These are phyloP conservation scores for Aureobasidium uvarum DNA, from an alignment of 2,329 filamentous ascomycete species.

Conservation along the genomic window DNA sequence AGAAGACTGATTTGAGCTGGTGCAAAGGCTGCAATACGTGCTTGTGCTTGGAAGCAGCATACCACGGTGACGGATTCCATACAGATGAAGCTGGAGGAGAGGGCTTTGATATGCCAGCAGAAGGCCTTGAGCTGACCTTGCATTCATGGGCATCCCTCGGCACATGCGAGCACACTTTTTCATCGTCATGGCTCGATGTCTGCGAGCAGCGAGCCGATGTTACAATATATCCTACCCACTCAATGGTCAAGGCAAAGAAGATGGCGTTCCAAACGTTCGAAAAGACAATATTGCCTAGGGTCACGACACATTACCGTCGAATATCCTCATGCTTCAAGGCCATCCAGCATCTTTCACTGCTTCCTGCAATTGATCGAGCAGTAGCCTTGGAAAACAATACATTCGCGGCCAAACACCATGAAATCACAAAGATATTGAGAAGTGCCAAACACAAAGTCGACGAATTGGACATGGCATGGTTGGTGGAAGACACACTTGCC, in stretches of 20 bases:
- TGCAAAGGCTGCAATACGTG: background rate
- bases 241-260: background rate
- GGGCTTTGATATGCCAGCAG: too few species aligned
- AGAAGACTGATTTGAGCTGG: background rate
- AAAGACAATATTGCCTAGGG: background rate
- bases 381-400: background rate
- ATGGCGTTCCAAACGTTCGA: background rate
- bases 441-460: too few species aligned
- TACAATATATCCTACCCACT: background rate
- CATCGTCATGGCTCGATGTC: background rate
- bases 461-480: background rate
- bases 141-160: background rate
- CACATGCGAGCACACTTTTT: background rate
- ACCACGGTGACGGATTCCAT: background rate
- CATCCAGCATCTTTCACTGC: background rate
- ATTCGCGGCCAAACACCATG: background rate
- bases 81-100: background rate
- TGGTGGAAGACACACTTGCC: background rate
- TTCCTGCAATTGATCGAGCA: background rate
- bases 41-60: background rate
- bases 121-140: background rate
- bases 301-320: background rate
- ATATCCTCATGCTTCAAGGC: background rate
- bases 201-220: background rate
- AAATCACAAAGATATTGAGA: background rate